A percentile compares a stretch with the other conserved stretches of the same genome.
phyloP scores from a whole-genome alignment of 2,329 filamentous ascomycete genomes.

The Emmonsiellopsis sp. region DNA sequence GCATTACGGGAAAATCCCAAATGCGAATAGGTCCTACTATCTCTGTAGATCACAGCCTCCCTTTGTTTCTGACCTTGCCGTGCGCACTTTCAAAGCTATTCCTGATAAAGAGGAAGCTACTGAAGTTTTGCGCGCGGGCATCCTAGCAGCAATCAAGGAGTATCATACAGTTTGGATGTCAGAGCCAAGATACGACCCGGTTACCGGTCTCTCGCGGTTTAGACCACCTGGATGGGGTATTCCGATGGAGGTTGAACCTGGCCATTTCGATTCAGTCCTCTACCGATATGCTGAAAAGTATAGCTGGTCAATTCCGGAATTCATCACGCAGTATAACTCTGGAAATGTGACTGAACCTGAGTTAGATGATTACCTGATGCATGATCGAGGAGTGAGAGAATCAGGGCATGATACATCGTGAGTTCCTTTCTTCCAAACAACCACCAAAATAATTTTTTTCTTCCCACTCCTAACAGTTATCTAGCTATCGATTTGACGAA shows the following conservation, averaged over 20 bases:
- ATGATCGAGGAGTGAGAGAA: constrained; percentile 78
- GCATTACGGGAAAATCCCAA: constrained; percentile 85
- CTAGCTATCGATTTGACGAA: constrained; percentile 64
- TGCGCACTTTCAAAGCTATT: constrained; percentile 74
- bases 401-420: constrained; percentile 74
- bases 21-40: constrained; percentile 82
- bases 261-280: constrained; percentile 65
- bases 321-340: constrained; percentile 70
- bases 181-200: constrained; percentile 58
- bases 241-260: constrained; percentile 72
- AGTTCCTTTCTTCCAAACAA: not conserved
- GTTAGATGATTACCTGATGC: constrained; percentile 75
- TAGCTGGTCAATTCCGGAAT: constrained; percentile 62
- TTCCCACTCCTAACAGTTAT: not conserved
- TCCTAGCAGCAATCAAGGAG: constrained; percentile 78
- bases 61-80: constrained; percentile 81
- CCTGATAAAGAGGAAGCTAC: constrained; percentile 62
- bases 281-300: constrained; percentile 66
- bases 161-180: constrained; percentile 71
- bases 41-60: constrained; percentile 76
- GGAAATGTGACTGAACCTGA: constrained; percentile 64
- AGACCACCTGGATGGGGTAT: constrained; percentile 65
- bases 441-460: not conserved
- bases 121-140: constrained; percentile 63
- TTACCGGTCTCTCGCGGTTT: constrained; percentile 65